A percentile compares a stretch with the other conserved stretches of the same genome.
Evolutionary conservation across 139 green algal genomes (phyloP).

Genomic region (Chlorella vulgaris): DNA sequence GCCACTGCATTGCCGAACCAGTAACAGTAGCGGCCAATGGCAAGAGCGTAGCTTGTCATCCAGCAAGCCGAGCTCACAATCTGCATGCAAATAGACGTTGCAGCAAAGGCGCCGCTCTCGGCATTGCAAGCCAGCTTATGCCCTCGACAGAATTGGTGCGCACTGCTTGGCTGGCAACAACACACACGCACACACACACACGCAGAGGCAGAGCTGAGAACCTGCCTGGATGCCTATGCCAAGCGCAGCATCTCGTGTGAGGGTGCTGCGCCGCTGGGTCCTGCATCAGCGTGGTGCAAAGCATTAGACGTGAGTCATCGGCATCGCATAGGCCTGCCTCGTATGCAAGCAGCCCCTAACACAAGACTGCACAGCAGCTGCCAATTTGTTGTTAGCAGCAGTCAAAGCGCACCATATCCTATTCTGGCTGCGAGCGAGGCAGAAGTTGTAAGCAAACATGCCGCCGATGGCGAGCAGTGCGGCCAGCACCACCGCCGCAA

Average conservation of each 20-base stretch:
- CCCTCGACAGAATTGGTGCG: too few relatives aligned
- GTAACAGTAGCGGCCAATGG: neutral
- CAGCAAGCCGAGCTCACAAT: neutral
- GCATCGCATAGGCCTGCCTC: neutral
- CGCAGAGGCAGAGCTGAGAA: neutral
- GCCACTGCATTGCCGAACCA: neutral
- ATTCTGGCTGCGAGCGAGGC: too few relatives aligned
- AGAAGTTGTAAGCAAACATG: too few relatives aligned
- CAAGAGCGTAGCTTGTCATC: neutral
- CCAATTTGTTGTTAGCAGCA: too few relatives aligned
- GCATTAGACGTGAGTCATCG: neutral
- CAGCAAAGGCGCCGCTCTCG: too few relatives aligned
- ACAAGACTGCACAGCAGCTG: neutral
- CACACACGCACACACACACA: too few relatives aligned
- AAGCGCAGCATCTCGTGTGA: neutral
- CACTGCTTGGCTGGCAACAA: too few relatives aligned
- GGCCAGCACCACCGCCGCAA: too few relatives aligned
- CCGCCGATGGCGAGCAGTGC: too few relatives aligned
- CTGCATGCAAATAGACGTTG: neutral
- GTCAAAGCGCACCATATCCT: too few relatives aligned
- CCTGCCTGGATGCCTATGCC: neutral
- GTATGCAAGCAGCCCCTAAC: neutral
- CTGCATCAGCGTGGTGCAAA: neutral
- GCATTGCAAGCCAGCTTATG: too few relatives aligned
- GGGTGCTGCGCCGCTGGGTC: neutral